Percentiles rank a stretch among this genome's conserved stretches.
phyloP scores from a whole-genome alignment of 176 grass and related monocot genomes.

The Cymbopogon citratus region DNA sequence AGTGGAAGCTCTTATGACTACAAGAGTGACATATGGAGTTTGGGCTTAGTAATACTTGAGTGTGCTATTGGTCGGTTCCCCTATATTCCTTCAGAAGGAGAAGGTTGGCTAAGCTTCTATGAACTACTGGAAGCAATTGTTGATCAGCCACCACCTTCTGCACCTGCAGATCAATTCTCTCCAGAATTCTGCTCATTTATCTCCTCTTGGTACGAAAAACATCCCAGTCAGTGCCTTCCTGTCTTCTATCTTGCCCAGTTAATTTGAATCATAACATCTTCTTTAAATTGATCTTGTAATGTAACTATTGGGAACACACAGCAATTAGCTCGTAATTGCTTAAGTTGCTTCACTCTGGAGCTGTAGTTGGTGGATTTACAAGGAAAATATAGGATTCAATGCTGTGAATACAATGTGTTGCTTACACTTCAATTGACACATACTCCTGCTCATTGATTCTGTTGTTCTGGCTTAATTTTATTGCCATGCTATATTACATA shows the following conservation, averaged over 20 bases:
- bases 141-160: constrained; percentile 85
- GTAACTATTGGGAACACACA: background rate
- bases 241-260: background rate
- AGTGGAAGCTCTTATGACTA: constrained; percentile 93
- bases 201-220: constrained; percentile 64
- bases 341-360: background rate
- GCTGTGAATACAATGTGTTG: background rate
- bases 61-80: constrained; percentile 86
- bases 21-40: constrained; percentile 97
- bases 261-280: background rate
- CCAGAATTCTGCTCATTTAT: constrained; percentile 94
- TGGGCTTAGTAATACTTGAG: constrained; percentile 92
- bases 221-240: background rate
- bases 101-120: constrained; percentile 84
- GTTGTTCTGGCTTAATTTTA: background rate
- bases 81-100: constrained; percentile 79
- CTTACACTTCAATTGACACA: background rate
- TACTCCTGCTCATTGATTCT: background rate
- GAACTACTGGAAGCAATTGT: constrained; percentile 96
- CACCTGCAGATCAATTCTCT: constrained; percentile 87
- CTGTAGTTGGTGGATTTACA: background rate
- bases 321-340: background rate
- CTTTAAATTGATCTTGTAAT: background rate
- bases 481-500: background rate
- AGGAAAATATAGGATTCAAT: constrained; percentile 1